A percentile compares a stretch with the other conserved stretches of the same genome.
Conservation (phyloP, 495 filamentous ascomycete genomes). For the Penicillium riverlandense region DNA sequence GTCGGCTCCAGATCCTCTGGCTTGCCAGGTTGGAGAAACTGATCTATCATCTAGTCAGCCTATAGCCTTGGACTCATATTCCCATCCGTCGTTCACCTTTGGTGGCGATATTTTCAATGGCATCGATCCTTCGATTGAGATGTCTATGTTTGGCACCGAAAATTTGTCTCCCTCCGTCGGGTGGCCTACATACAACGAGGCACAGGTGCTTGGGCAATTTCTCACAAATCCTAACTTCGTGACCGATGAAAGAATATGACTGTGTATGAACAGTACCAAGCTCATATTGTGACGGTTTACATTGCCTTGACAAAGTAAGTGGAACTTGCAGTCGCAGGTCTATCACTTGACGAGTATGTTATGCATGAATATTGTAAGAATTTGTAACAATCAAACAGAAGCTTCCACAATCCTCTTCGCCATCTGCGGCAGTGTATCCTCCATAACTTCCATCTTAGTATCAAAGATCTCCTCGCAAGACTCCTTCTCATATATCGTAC, state of each 20-base stretch:
- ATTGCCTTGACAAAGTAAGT: too few relatives aligned
- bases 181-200: constrained; percentile 18
- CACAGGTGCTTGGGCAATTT: constrained; percentile 17
- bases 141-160: constrained; percentile 10
- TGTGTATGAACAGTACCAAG: background rate
- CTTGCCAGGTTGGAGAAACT: background rate
- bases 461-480: constrained; percentile 26
- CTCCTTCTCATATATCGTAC: constrained; percentile 14
- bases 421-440: constrained; percentile 28
- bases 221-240: constrained; percentile 4
- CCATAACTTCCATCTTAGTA: constrained; percentile 31
- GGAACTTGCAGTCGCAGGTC: too few relatives aligned
- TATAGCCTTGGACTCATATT: background rate
- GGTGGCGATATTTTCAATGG: constrained; percentile 2
- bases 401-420: constrained; percentile 32
- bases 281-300: too few relatives aligned
- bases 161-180: constrained; percentile 7
- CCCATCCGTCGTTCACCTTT: background rate
- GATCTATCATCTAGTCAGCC: background rate
- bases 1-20: background rate
- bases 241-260: background rate
- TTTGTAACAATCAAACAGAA: background rate
- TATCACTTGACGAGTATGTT: background rate
- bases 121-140: constrained; percentile 9
- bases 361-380: background rate